Percentiles rank a stretch among this genome's conserved stretches.
phyloP scores from a whole-genome alignment of 164 flowering plant species.

The Tinospora cordifolia region DNA sequence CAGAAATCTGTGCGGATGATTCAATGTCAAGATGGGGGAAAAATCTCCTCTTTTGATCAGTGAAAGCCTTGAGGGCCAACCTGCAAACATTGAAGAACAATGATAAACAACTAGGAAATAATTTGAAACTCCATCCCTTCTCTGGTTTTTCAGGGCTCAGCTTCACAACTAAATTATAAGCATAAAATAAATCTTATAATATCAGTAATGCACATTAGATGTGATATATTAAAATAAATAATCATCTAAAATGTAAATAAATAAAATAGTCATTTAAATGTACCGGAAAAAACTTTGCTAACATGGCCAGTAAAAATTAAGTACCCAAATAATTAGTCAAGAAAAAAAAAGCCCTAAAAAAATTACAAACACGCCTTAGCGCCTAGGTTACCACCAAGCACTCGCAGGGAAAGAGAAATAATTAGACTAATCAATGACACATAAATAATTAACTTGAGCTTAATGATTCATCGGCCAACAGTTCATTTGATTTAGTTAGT shows the following conservation, averaged over 20 bases:
- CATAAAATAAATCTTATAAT: neutral
- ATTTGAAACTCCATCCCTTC: neutral
- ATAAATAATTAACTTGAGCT: neutral
- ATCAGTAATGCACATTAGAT: neutral
- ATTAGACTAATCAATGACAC: too few relatives aligned
- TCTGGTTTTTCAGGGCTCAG: neutral
- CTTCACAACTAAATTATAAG: neutral
- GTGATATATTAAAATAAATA: too few relatives aligned
- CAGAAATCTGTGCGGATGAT: slow-evolving; percentile 19
- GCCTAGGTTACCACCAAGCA: too few relatives aligned
- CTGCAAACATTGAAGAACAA: slow-evolving; percentile 30
- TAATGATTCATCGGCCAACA: neutral
- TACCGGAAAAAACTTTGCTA: too few relatives aligned
- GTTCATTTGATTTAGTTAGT: neutral
- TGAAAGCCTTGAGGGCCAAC: slow-evolving; percentile 90
- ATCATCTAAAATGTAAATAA: too few relatives aligned
- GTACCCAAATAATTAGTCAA: too few relatives aligned
- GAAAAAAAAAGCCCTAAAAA: too few relatives aligned
- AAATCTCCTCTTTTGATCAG: slow-evolving; percentile 79
- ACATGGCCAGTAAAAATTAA: too few relatives aligned
- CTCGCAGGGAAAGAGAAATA: too few relatives aligned
- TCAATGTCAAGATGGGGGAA: slow-evolving; percentile 82
- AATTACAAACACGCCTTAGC: too few relatives aligned
- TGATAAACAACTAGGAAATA: neutral
- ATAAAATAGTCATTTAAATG: too few relatives aligned